These are phyloP conservation scores for Cladophialophora carrionii DNA, from an alignment of 2,329 filamentous ascomycete species.

Conservation along the genomic window DNA sequence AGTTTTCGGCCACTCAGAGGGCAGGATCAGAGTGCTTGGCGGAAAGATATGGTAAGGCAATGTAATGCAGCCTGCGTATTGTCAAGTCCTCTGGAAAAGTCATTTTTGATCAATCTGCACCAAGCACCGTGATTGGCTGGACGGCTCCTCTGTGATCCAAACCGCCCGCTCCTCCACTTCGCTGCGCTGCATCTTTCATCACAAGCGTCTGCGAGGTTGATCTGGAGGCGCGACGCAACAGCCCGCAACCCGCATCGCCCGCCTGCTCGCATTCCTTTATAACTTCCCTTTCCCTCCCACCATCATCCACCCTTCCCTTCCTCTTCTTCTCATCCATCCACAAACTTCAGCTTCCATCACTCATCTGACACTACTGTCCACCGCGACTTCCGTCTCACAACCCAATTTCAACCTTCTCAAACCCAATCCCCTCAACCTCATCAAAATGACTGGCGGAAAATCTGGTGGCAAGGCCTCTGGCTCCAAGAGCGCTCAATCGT, in stretches of 20 bases:
- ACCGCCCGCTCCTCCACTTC: conserved; percentile 7
- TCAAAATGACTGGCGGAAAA: conserved; percentile 99
- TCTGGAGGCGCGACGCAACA: conserved; percentile 46
- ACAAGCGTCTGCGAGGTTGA: conserved; percentile 46
- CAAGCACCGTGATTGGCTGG: conserved; percentile 34
- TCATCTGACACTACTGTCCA: conserved; percentile 38
- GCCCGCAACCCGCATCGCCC: conserved; percentile 47
- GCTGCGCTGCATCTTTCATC: conserved; percentile 17
- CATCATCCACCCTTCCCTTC: conserved; percentile 40
- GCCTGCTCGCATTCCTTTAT: conserved; percentile 49
- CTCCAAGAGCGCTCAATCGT: conserved; percentile 99
- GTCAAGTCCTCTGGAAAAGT: conserved; percentile 38
- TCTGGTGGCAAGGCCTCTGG: conserved; percentile 99
- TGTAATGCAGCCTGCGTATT: conserved; percentile 30
- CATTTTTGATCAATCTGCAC: conserved; percentile 35
- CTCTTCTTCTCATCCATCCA: conserved; percentile 41
- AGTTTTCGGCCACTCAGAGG: conserved; percentile 32
- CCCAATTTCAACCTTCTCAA: conserved; percentile 45
- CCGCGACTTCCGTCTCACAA: conserved; percentile 39
- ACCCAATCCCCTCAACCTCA: conserved; percentile 47
- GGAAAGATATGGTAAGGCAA: conserved; percentile 27
- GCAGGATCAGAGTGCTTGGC: conserved; percentile 34
- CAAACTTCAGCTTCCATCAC: conserved; percentile 39
- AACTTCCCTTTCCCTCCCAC: conserved; percentile 46
- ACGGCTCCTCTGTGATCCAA: conserved; percentile 35